Evolutionary conservation across 768 basidiomycete genomes (phyloP), one percentile per base, ranked within the genome.

Genomic region (Solioccasus polychromus): DNA sequence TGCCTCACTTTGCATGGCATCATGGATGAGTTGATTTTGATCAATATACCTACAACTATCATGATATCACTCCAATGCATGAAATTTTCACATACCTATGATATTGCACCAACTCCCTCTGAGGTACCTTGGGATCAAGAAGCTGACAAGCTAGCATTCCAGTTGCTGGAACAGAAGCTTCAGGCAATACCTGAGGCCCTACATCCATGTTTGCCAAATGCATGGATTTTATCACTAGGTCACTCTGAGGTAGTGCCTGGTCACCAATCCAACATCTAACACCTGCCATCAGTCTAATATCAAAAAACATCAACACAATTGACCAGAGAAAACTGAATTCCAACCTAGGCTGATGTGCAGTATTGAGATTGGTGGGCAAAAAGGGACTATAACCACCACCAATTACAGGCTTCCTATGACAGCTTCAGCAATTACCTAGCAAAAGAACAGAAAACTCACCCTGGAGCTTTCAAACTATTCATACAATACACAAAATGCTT

Each of bases 401-500:
- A 52, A 74, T 77, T 8, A 79, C 75, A 0, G 82, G 83, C 66
- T 88, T 91, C 34, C 87, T 90, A 53, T 19, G 25, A 10, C 14
- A 31, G 14, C 6, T 44, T 5, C 19, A 25, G 20, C 22, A n/a
- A 37, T 1, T 10, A 8, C 18, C 39, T 0, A n/a, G 20, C 4
- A 12, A 39, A 18, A 2, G 1, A 10, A 40, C 11, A 2, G 6
- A 14, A 31, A 22, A 40, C 83, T 42, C 52, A 87, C 90, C 87
- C 88, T 24, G 88, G 87, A 2, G 91, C 72, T 60, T 88, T 90
- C 39, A 87, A 64, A 4, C 89, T 92, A 50, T 91, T 92, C 85
- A 94, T 92, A n/a, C 83, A 85, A 68, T 84, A 93, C 10, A 88
- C 89, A 67, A 93, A 93, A 59, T 92, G 91, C 60, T 91, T 88